phyloP scores from a whole-genome alignment of 2,329 filamentous ascomycete genomes.

The Penicillium sp. region DNA sequence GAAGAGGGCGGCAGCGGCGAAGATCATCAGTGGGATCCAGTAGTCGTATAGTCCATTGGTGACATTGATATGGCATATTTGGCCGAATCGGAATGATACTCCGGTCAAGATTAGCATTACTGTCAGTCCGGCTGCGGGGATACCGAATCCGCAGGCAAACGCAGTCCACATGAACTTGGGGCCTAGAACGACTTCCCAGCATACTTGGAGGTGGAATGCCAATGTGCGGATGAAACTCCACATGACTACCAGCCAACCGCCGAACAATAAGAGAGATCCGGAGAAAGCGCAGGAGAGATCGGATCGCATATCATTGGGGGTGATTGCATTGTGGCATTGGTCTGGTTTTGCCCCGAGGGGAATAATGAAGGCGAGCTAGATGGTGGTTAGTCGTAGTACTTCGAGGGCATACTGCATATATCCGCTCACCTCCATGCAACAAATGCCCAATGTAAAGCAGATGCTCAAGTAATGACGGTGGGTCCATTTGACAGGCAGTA shows the following conservation, averaged over 20 bases:
- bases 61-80: constrained; percentile 92
- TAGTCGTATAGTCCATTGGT: constrained; percentile 75
- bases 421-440: constrained; percentile 70
- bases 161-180: constrained; percentile 84
- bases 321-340: constrained; percentile 85
- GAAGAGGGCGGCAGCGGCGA: constrained; percentile 71
- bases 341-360: constrained; percentile 73
- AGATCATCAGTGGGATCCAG: constrained; percentile 82
- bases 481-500: constrained; percentile 82
- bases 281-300: constrained; percentile 81
- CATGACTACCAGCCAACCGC: constrained; percentile 77
- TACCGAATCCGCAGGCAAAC: constrained; percentile 75
- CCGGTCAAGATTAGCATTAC: constrained; percentile 79
- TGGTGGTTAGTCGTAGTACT: constrained; percentile 9
- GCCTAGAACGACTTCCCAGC: constrained; percentile 91
- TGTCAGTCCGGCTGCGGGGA: constrained; percentile 71
- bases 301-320: constrained; percentile 85
- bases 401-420: not conserved
- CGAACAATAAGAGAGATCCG: constrained; percentile 78
- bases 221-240: constrained; percentile 87
- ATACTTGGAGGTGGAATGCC: constrained; percentile 94
- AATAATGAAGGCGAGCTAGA: constrained; percentile 80
- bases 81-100: constrained; percentile 89
- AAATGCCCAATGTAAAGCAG: constrained; percentile 70
- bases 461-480: constrained; percentile 90